Percentiles rank a stretch among this genome's conserved stretches.
These are phyloP conservation scores for Trichoderma asperelloides DNA, from an alignment of 495 filamentous ascomycete species.

Conservation along the genomic window DNA sequence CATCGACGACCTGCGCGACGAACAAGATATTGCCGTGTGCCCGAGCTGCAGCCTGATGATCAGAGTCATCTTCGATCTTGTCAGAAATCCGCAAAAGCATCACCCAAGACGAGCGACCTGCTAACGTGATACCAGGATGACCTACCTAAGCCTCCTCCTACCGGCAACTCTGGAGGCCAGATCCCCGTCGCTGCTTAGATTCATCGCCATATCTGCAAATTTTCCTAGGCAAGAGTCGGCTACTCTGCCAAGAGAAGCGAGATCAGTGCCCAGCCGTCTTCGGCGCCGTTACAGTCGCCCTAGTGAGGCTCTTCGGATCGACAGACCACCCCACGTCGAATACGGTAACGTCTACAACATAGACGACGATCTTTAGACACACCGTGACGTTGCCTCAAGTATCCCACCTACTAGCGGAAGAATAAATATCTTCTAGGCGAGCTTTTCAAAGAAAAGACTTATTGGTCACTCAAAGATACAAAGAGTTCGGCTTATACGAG, in stretches of 20 bases:
- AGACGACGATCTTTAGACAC: not conserved
- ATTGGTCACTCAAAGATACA: too few species aligned
- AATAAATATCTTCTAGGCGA: too few species aligned
- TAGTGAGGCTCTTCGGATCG: not conserved
- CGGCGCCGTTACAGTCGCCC: not conserved
- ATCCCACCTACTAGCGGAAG: too few species aligned
- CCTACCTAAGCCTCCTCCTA: slow-evolving; percentile 21
- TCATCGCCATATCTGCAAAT: not conserved
- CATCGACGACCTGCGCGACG: slow-evolving; percentile 74
- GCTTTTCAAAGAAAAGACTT: too few species aligned
- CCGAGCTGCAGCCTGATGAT: slow-evolving; percentile 97
- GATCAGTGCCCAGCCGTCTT: not conserved
- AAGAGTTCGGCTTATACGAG: too few species aligned
- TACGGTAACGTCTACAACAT: not conserved
- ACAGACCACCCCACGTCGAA: not conserved
- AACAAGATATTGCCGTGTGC: slow-evolving; percentile 87
- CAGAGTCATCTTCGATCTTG: slow-evolving; percentile 80
- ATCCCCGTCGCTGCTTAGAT: slow-evolving; percentile 20
- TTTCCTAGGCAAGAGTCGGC: not conserved
- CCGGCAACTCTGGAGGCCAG: slow-evolving; percentile 20
- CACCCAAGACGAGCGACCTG: not conserved
- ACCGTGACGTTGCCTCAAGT: too few species aligned
- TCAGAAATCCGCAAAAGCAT: slow-evolving; percentile 31
- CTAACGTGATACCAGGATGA: slow-evolving; percentile 9
- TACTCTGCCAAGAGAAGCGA: not conserved